Percentiles rank a stretch among this genome's conserved stretches.
These are phyloP conservation scores for Volvox reticuliferus DNA, from an alignment of 139 green algal genomes.

Conservation along the genomic window DNA sequence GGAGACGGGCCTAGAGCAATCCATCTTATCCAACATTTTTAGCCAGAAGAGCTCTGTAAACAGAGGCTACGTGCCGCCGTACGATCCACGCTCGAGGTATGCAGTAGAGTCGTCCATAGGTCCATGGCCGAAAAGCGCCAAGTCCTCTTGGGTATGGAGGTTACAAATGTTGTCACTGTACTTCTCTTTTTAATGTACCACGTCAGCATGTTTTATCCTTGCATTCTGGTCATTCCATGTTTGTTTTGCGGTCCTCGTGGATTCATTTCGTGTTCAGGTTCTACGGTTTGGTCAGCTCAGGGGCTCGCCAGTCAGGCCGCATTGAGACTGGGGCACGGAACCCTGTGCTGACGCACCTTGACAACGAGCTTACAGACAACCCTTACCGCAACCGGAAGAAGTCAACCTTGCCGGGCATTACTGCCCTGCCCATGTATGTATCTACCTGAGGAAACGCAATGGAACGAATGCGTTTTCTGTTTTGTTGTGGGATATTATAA, in stretches of 20 bases:
- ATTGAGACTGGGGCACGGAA: conserved; percentile 47
- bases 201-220: no score
- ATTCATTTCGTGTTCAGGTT: conserved; percentile 1
- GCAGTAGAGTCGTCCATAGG: not conserved
- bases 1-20: not conserved
- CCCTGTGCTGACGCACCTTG: conserved; percentile 52
- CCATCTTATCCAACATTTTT: conserved; percentile 11
- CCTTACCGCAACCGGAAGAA: conserved; percentile 25
- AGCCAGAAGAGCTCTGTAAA: not conserved
- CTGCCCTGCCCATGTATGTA: not conserved
- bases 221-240: not conserved
- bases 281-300: conserved; percentile 37
- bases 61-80: conserved; percentile 66
- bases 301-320: not conserved
- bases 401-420: not conserved
- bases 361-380: conserved; percentile 51
- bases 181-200: no score
- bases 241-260: not conserved
- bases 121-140: no score
- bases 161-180: no score
- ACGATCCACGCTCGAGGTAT: conserved; percentile 55
- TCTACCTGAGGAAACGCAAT: no score
- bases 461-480: no score
- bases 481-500: no score
- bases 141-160: no score